A percentile compares a stretch with the other conserved stretches of the same genome.
These are phyloP conservation scores for Sanghuangporus baumii DNA, from an alignment of 1,284 basidiomycete species.

Conservation along the genomic window DNA sequence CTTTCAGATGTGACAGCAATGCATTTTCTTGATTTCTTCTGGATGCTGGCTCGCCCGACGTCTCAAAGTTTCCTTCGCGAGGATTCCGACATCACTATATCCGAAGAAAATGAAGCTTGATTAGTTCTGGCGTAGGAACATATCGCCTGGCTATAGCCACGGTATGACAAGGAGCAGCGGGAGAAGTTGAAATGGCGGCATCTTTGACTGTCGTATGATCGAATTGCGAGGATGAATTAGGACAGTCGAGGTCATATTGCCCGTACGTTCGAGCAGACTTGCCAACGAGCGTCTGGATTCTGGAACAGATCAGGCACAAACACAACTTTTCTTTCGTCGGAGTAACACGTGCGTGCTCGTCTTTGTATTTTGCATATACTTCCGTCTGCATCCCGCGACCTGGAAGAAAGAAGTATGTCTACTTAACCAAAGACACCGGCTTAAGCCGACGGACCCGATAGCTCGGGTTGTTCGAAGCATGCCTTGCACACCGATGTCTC, in stretches of 20 bases:
- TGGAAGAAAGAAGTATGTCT: background rate
- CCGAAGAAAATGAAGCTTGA: background rate
- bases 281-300: background rate
- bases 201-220: background rate
- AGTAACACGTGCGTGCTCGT: background rate
- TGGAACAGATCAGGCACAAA: background rate
- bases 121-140: background rate
- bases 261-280: background rate
- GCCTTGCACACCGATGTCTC: too few relatives aligned
- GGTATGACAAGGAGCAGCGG: background rate
- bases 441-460: background rate
- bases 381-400: background rate
- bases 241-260: background rate
- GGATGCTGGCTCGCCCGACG: background rate
- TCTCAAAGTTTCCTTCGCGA: background rate
- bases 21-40: background rate
- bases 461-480: too few relatives aligned
- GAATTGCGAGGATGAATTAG: background rate
- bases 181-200: background rate
- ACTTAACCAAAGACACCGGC: background rate
- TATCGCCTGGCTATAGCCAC: background rate
- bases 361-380: background rate
- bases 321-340: background rate
- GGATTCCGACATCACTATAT: background rate
- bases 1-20: background rate